Percentiles rank a stretch among this genome's conserved stretches.
phyloP scores from a whole-genome alignment of 345 rosid species.

The Citrus trifoliata region DNA sequence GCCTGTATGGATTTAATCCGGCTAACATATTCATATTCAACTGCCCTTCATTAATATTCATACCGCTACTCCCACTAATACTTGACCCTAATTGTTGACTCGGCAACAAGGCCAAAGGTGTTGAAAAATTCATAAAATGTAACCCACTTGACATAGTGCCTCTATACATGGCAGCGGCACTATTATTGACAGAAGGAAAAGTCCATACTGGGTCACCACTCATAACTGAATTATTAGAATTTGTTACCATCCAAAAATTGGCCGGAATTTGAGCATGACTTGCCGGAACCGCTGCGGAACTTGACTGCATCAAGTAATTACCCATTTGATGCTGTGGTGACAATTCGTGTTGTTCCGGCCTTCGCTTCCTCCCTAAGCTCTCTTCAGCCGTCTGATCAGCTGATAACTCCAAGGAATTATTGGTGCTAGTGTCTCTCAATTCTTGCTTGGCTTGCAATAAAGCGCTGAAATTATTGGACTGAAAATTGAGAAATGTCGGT shows the following conservation, averaged over 20 bases:
- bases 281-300: conserved; percentile 52
- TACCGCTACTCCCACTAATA: conserved; percentile 27
- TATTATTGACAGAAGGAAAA: conserved; percentile 68
- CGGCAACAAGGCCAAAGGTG: conserved; percentile 76
- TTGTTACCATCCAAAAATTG: conserved; percentile 89
- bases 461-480: conserved; percentile 46
- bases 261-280: conserved; percentile 69
- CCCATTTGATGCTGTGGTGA: conserved; percentile 67
- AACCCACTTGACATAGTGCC: conserved; percentile 78
- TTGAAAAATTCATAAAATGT: conserved; percentile 92
- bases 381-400: conserved; percentile 46
- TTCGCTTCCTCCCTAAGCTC: conserved; percentile 48
- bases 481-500: conserved; percentile 65
- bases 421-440: conserved; percentile 23
- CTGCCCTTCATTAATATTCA: conserved; percentile 48
- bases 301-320: conserved; percentile 60
- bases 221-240: conserved; percentile 58
- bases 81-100: conserved; percentile 69
- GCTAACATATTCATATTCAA: conserved; percentile 66
- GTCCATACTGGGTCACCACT: conserved; percentile 92
- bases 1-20: conserved; percentile 69
- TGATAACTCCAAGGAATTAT: conserved; percentile 41
- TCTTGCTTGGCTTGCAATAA: conserved; percentile 69
- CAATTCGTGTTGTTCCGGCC: conserved; percentile 49
- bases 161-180: conserved; percentile 55